These are phyloP conservation scores for Jaenimonas drosophilae DNA, from an alignment of 208 protist genomes.

Conservation along the genomic window DNA sequence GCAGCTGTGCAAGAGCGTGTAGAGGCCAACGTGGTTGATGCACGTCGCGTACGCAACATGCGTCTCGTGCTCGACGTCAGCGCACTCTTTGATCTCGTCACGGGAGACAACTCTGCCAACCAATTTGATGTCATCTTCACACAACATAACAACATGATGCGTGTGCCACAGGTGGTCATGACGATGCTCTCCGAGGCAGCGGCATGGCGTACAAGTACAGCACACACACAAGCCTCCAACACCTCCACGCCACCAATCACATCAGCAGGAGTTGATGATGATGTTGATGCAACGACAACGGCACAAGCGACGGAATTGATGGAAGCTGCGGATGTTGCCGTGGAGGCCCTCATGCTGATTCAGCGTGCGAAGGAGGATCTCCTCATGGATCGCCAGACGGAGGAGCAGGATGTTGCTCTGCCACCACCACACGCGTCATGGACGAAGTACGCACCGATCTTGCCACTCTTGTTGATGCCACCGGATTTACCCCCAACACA, in stretches of 20 bases:
- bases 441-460: not conserved
- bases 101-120: conserved; percentile 9
- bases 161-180: conserved; percentile 43
- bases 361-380: conserved; percentile 45
- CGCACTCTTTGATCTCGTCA: conserved; percentile 44
- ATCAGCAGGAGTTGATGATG: no score
- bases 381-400: conserved; percentile 50
- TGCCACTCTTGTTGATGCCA: no score
- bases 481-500: no score
- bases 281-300: no score
- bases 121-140: conserved; percentile 46
- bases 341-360: conserved; percentile 33
- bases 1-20: conserved; percentile 25
- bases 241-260: no score
- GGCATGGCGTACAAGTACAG: not conserved
- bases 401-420: conserved; percentile 25
- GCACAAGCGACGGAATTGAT: conserved; percentile 5
- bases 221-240: no score
- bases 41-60: conserved; percentile 10
- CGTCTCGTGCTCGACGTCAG: conserved; percentile 63
- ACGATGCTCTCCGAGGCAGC: conserved; percentile 26
- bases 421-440: conserved; percentile 10
- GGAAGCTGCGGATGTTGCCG: conserved; percentile 25
- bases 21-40: conserved; percentile 10
- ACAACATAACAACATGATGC: conserved; percentile 59